phyloP scores from a whole-genome alignment of 2,329 filamentous ascomycete genomes.

The Triangularia setosa region DNA sequence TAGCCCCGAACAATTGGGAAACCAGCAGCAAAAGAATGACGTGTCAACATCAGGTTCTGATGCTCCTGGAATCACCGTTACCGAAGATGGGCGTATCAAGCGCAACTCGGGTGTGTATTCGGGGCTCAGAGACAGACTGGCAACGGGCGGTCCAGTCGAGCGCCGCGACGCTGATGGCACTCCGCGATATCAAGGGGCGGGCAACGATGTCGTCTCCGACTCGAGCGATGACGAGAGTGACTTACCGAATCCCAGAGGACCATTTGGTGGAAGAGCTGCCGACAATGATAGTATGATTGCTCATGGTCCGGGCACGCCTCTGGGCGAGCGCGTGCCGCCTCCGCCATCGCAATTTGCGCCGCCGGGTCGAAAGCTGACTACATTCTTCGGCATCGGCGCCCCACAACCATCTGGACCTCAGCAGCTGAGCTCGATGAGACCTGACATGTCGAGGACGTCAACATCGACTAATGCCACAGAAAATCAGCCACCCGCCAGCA shows the following conservation, averaged over 20 bases:
- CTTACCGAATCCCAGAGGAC: slow-evolving; percentile 37
- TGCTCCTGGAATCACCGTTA: slow-evolving; percentile 22
- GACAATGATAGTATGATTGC: slow-evolving; percentile 29
- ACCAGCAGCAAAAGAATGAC: slow-evolving; percentile 39
- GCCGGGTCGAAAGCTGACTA: slow-evolving; percentile 25
- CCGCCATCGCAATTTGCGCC: slow-evolving; percentile 23
- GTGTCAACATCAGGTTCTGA: slow-evolving; percentile 34
- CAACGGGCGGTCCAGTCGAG: slow-evolving; percentile 31
- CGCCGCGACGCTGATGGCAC: slow-evolving; percentile 29
- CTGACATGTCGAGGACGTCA: slow-evolving; percentile 24
- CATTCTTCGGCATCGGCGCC: slow-evolving; percentile 29
- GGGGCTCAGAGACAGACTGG: slow-evolving; percentile 45
- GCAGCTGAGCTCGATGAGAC: slow-evolving; percentile 10
- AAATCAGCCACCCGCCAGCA: slow-evolving; percentile 11
- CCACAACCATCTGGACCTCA: slow-evolving; percentile 12
- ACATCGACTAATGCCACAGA: slow-evolving; percentile 29
- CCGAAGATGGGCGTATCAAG: slow-evolving; percentile 35
- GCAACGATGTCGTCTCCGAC: slow-evolving; percentile 41
- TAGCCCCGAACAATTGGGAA: slow-evolving; percentile 31
- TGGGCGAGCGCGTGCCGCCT: slow-evolving; percentile 13
- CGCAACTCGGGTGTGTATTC: slow-evolving; percentile 48
- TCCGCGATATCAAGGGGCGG: slow-evolving; percentile 23
- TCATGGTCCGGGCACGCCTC: slow-evolving; percentile 21
- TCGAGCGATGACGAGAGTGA: slow-evolving; percentile 39
- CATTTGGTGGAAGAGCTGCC: slow-evolving; percentile 35